Evolutionary conservation across 306 rosid species (phyloP), one percentile per base, ranked within the genome.

Genomic region (Vigna angularis): DNA sequence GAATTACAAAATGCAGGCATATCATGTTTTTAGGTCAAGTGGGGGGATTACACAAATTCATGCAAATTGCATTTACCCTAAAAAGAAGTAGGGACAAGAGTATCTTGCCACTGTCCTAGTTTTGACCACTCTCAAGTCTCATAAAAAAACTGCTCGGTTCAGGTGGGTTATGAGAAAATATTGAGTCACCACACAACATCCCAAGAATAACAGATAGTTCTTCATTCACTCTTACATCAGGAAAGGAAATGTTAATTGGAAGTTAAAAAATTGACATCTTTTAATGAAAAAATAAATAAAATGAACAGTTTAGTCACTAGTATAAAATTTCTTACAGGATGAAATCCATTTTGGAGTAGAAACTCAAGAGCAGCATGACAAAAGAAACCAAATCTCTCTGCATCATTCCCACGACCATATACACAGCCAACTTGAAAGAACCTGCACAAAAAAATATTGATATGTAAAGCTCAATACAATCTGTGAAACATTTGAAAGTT

Each of bases 281-380:
- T 44, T 32, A 44, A 45, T 47, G 9, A 75, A 42, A 80, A 59
- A 44, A 14, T 50, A 26, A 74, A 62, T 42, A 58, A 57, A 58
- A 79, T 6, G 26, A 74, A 76, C 55, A 72, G 36, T 38, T 79
- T 14, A 79, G 63, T 58, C 12, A 52, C 65, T 63, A 26, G 34
- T 52, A 79, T 58, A 16, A 51, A 45, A 74, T 49, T 78, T 76
- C 98, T 91, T 88, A 96, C 99, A 30, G 97, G 99, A 87, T 90
- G 96, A 82, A 80, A 90, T 86, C 98, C 98, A 45, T 79, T 76
- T 80, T 91, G 97, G 78, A 67, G 94, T 53, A 96, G 90, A 87
- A 90, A 96, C 74, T 96, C 99, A 49, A 96, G 98, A 77, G 99
- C 94, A 1, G 98, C 91, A 55, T 91, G 96, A 83, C 99, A 93